Base-by-base conservation (phyloP, 163 green algal species). In the Scenedesmus sp. region DNA sequence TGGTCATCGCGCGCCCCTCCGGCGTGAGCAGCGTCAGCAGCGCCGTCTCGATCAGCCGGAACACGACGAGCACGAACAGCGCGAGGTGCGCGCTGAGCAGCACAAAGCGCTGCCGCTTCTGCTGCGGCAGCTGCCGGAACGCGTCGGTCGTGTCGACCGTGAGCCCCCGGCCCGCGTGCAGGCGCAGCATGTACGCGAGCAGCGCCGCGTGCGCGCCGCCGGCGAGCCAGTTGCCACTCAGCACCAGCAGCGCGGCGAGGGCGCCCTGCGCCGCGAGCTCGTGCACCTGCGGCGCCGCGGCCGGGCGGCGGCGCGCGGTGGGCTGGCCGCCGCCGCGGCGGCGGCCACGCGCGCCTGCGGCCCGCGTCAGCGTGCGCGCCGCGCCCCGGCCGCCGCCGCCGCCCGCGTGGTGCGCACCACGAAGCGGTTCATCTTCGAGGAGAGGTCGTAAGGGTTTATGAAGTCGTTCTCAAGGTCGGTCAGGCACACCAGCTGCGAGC, bases 381-480 rank as follows among this genome's bases (percentile, higher is more conserved):
- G 39, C 18, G 7, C 18, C 31, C 29, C 29, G 34, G 7, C 11
- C 33, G 33, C 29, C 17, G 33, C 22, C 2, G n/a, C 28, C 17
- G 22, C 9, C 10, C 3, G 31, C 14, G 2, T 2, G 31, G 44
- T 31, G 47, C 84, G 73, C n/a, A 94, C 82, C 77, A 94, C 84
- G 51, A 91, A 89, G 33, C 54, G 75, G 76, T 97, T 97, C 53
- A 96, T 80, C n/a, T 83, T 87, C n/a, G 48, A 70, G 10, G 88
- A 86, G 0, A 92, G 84, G 67, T 97, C 93, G 60, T 95, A 95
- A 1, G 93, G 93, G 73, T 97, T 97, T 26, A 97, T 89, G 64
- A 93, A 91, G 58, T 97, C 93, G 44, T 91, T 92, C 58, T 97
- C 92, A 24, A 97, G 77, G 72, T 97, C 93, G 6, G 90, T 92